A percentile compares a stretch with the other conserved stretches of the same genome.
Conservation (phyloP, 2,329 filamentous ascomycete genomes). For the Shiraia bambusicola region DNA sequence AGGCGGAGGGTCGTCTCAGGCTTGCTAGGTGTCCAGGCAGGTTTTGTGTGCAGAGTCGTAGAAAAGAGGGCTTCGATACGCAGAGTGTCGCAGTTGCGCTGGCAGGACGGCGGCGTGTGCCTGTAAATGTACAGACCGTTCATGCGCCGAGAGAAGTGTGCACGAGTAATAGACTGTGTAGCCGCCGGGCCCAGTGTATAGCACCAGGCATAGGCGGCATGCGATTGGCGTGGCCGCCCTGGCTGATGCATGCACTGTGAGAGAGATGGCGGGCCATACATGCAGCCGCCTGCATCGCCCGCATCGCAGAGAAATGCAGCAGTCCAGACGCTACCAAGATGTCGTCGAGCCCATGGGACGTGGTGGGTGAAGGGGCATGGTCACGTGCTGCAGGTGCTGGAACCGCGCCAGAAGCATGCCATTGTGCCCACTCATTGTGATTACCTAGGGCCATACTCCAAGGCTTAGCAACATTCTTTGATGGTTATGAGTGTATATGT, state of each 20-base stretch:
- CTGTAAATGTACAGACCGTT: constrained; percentile 38
- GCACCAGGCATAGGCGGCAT: constrained; percentile 2
- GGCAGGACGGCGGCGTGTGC: constrained; percentile 26
- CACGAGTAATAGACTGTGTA: constrained; percentile 18
- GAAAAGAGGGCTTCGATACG: constrained; percentile 34
- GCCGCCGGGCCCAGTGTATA: constrained; percentile 25
- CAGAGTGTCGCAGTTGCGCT: constrained; percentile 37
- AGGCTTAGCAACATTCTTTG: constrained; percentile 4
- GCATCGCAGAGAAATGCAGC: constrained; percentile 10
- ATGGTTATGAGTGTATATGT: background rate
- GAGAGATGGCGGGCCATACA: constrained; percentile 15
- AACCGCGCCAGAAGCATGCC: no score
- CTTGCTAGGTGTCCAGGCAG: constrained; percentile 34
- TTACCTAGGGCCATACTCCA: no score
- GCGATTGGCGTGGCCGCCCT: constrained; percentile 21
- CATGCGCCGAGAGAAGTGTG: constrained; percentile 34
- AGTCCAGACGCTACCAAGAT: constrained; percentile 18
- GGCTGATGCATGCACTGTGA: constrained; percentile 26
- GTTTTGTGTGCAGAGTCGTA: constrained; percentile 21
- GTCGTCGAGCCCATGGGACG: constrained; percentile 18
- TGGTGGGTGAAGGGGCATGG: constrained; percentile 15
- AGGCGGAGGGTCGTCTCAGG: constrained; percentile 40
- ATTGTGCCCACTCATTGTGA: constrained; percentile 8
- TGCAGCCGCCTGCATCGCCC: constrained; percentile 18
- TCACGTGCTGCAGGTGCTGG: constrained; percentile 32